These are phyloP conservation scores for Clitopilus hobsonii DNA, from an alignment of 768 basidiomycete genomes.

Conservation along the genomic window DNA sequence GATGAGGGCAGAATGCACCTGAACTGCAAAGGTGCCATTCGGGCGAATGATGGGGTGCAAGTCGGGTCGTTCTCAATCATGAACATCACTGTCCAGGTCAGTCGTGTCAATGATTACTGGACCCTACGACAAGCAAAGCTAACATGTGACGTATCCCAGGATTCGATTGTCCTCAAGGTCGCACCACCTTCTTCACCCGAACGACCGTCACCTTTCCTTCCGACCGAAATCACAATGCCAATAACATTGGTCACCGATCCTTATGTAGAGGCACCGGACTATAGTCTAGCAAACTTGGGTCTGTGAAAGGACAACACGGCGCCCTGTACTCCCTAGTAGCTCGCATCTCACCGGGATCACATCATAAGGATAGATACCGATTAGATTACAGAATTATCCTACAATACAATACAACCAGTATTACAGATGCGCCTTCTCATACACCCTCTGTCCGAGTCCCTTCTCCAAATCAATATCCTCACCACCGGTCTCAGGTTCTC, in stretches of 20 bases:
- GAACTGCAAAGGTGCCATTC: slow-evolving; percentile 60
- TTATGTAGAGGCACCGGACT: slow-evolving; percentile 23
- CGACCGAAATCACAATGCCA: slow-evolving; percentile 40
- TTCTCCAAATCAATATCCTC: slow-evolving; percentile 11
- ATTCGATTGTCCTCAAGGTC: slow-evolving; percentile 50
- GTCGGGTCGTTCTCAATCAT: slow-evolving; percentile 43
- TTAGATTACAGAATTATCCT: no score
- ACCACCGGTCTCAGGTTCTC: slow-evolving; percentile 6
- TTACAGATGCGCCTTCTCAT: neutral
- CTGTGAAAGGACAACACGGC: no score
- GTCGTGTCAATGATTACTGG: slow-evolving; percentile 6
- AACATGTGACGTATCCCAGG: no score
- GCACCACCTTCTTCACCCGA: slow-evolving; percentile 20
- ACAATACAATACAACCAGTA: neutral
- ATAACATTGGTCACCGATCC: slow-evolving; percentile 59
- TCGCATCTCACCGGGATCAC: no score
- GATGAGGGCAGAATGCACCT: slow-evolving; percentile 26
- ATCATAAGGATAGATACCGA: no score
- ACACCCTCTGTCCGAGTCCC: neutral
- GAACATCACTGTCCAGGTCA: slow-evolving; percentile 37
- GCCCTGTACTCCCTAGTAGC: no score
- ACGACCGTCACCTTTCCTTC: slow-evolving; percentile 25
- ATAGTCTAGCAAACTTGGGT: slow-evolving; percentile 4
- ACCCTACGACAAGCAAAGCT: no score
- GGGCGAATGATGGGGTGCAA: slow-evolving; percentile 28